Percentiles rank a stretch among this genome's conserved stretches.
Conservation (phyloP, 2,329 filamentous ascomycete species). For the Botrytis squamosa region DNA sequence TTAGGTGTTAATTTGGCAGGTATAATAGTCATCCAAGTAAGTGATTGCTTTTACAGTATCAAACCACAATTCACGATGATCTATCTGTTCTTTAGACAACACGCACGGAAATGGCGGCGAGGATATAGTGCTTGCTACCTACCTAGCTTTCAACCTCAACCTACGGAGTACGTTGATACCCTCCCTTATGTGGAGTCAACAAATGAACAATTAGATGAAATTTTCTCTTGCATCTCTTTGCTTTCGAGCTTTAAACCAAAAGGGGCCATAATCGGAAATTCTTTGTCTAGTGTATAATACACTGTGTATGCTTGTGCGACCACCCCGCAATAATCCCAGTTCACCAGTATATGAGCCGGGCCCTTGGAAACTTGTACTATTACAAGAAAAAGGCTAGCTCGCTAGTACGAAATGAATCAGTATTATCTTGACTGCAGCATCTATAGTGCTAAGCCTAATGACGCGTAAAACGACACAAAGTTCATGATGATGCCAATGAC, state of each 20-base stretch:
- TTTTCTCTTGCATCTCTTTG: background rate
- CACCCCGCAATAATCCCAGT: conserved; percentile 26
- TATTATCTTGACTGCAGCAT: background rate
- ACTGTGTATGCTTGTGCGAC: background rate
- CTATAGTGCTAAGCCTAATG: conserved; percentile 16
- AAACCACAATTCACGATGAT: background rate
- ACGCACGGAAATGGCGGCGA: conserved; percentile 12
- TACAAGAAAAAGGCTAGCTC: background rate
- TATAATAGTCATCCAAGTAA: background rate
- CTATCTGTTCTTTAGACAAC: background rate
- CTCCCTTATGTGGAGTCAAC: background rate
- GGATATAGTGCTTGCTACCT: background rate
- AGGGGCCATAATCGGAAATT: background rate
- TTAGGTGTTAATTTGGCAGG: background rate
- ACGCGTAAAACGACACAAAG: conserved; percentile 17
- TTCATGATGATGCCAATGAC: background rate
- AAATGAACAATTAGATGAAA: background rate
- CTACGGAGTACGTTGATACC: background rate
- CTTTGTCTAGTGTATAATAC: background rate
- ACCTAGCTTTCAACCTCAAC: background rate
- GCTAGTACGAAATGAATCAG: background rate
- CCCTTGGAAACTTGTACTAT: conserved; percentile 17
- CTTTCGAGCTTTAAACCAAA: background rate
- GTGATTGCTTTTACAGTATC: background rate
- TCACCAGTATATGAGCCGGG: conserved; percentile 16